Base-by-base conservation (phyloP, 352 stramenopile species). In the Phytophthora fragariae region DNA sequence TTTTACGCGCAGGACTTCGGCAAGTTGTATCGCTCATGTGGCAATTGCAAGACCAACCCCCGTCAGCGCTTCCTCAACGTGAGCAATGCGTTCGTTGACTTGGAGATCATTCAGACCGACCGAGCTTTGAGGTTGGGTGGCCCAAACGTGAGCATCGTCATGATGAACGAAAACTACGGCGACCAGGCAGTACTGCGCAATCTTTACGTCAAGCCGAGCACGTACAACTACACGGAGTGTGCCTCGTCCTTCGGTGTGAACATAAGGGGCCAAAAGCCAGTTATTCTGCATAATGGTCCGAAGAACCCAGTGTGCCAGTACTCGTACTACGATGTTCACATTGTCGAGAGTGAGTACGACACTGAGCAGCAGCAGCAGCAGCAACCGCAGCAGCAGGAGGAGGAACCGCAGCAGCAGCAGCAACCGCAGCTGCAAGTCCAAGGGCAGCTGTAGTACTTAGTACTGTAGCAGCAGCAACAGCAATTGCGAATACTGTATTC, bases 151-250 rank as follows among this genome's bases (percentile, higher is more conserved):
- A 76, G 65, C n/a, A 68, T 84, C 1, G 49, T 86, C 29, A 82
- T 80, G 9, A 77, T 86, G 62, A 84, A 84, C 58, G 60, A 57
- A 17, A 84, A 86, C 65, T 78, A 70, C 59, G 67, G 56, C 3
- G 79, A 84, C 19, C 56, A 80, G 44, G 76, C 73, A 19, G 67
- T 72, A 8, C 24, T 83, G 4, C 80, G 67, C 31, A 80, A 85
- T 59, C 65, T 87, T 15, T 77, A 75, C 57, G 69, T 81, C 50
- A 79, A 62, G 8, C 58, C 67, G 39, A 55, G 31, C 12, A 57
- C 27, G 11, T 52, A 68, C 5, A 68, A 68, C n/a, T 71, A 63
- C 37, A 70, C 55, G 17, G 72, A 82, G 24, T 84, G 77, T 10
- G 67, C 49, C 2, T 83, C 73, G 50, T 76, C 64, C 12, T 53